These are phyloP conservation scores for Phytophthora ohioensis DNA, from an alignment of 352 stramenopile genomes.

Conservation along the genomic window DNA sequence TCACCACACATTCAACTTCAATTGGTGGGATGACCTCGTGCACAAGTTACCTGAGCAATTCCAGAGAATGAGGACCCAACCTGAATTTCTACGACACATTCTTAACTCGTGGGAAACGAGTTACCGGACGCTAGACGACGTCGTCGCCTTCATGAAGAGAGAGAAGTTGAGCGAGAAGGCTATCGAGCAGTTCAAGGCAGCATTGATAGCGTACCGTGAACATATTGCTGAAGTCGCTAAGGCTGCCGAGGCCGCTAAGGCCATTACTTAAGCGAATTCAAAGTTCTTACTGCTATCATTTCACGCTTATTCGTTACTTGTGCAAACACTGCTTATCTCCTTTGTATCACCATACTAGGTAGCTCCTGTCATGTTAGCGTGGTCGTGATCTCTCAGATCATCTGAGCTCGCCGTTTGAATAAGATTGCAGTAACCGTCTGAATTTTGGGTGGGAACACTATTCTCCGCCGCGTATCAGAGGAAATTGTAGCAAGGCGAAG, in stretches of 20 bases:
- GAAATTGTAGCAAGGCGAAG: no score
- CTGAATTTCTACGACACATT: not conserved
- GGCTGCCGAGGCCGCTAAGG: not conserved
- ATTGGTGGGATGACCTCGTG: not conserved
- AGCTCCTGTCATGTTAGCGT: no score
- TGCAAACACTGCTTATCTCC: no score
- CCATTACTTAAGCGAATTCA: no score
- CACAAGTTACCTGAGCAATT: not conserved
- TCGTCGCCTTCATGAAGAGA: not conserved
- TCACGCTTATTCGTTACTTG: no score
- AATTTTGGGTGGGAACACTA: no score
- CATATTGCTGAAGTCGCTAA: not conserved
- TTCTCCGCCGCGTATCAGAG: no score
- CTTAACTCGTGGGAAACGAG: not conserved
- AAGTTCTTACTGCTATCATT: no score
- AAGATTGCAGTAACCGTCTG: no score
- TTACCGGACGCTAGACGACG: not conserved
- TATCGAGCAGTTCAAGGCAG: not conserved
- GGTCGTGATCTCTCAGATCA: no score
- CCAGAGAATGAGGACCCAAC: not conserved
- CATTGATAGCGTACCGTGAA: not conserved
- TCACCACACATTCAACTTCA: not conserved
- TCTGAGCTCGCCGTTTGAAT: no score
- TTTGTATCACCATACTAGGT: no score
- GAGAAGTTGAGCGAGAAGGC: not conserved